These are phyloP conservation scores for Pyronema omphalodes DNA, from an alignment of 495 filamentous ascomycete species.

Conservation along the genomic window DNA sequence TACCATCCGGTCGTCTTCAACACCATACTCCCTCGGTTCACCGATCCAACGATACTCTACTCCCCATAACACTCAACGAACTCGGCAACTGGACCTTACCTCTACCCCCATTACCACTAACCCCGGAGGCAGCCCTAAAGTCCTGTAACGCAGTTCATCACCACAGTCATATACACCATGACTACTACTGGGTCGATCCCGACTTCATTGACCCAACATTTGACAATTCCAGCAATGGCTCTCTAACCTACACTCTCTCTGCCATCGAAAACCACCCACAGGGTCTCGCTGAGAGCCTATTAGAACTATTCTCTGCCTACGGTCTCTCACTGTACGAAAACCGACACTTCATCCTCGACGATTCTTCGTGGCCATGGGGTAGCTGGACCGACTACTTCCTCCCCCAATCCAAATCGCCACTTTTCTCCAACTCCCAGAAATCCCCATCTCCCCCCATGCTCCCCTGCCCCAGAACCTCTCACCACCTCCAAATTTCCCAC, in stretches of 20 bases:
- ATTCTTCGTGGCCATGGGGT: conserved; percentile 59
- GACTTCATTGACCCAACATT: conserved; percentile 46
- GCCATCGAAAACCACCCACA: conserved; percentile 32
- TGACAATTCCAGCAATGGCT: conserved; percentile 29
- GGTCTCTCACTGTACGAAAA: conserved; percentile 51
- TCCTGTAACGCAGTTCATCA: neutral
- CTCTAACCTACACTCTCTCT: conserved; percentile 52
- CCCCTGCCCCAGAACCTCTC: conserved; percentile 50
- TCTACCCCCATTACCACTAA: neutral
- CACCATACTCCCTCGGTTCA: neutral
- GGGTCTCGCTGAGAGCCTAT: conserved; percentile 47
- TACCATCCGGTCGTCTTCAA: neutral
- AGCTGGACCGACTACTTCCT: conserved; percentile 46
- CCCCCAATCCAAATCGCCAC: conserved; percentile 29
- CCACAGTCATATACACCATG: conserved; percentile 20
- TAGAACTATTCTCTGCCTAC: conserved; percentile 61
- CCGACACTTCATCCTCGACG: conserved; percentile 56
- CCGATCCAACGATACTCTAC: neutral
- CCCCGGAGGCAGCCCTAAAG: neutral
- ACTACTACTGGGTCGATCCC: conserved; percentile 40
- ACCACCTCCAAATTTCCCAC: conserved; percentile 50
- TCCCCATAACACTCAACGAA: neutral
- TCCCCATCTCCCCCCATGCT: conserved; percentile 39
- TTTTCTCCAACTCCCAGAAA: conserved; percentile 14
- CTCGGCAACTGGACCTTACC: neutral